phyloP scores from a whole-genome alignment of 352 stramenopile genomes.

The Achlya hypogyna region DNA sequence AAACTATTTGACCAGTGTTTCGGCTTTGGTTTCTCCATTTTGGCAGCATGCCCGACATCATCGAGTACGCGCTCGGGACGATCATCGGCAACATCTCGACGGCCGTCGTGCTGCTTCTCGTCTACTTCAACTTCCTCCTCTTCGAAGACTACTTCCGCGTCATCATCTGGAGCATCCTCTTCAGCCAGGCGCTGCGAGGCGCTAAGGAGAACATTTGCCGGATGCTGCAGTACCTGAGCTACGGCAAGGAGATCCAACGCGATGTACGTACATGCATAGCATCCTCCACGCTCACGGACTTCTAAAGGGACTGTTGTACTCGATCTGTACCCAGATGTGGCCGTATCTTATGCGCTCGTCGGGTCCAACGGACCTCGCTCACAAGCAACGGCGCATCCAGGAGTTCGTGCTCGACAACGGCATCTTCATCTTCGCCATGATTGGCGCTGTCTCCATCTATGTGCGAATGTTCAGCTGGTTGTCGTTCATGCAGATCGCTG shows the following conservation, averaged over 20 bases:
- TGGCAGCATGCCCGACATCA: conserved; percentile 7
- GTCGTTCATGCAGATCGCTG: conserved; percentile 62
- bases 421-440: conserved; percentile 77
- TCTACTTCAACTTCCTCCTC: conserved; percentile 86
- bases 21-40: not conserved
- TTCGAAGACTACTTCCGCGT: conserved; percentile 84
- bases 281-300: not conserved
- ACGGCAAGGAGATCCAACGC: conserved; percentile 60
- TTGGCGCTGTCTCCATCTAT: conserved; percentile 78
- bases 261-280: conserved; percentile 32
- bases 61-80: conserved; percentile 22
- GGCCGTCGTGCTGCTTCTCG: conserved; percentile 71
- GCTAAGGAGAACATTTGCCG: conserved; percentile 79
- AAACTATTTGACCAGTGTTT: no score
- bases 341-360: conserved; percentile 5
- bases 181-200: conserved; percentile 75
- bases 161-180: conserved; percentile 82
- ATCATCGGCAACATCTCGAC: conserved; percentile 84
- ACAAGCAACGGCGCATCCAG: conserved; percentile 25
- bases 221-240: conserved; percentile 76
- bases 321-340: not conserved
- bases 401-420: conserved; percentile 83
- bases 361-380: not conserved
- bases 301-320: conserved; percentile 14
- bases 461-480: conserved; percentile 76